Conservation (phyloP, 306 rosid genomes). For the Lathyrus aphaca region DNA sequence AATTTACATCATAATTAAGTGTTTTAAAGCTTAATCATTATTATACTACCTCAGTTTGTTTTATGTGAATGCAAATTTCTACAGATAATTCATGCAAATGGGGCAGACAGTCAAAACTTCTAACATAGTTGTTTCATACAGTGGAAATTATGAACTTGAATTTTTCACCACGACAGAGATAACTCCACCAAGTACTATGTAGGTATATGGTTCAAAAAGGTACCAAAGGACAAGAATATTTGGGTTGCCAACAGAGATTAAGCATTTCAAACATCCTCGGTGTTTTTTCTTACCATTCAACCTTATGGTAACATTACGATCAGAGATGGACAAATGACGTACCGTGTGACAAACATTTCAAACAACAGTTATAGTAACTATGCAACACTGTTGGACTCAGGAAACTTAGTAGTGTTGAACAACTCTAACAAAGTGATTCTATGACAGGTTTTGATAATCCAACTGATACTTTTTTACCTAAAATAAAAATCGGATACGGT, state of each 20-base stretch:
- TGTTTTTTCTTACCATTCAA: background rate
- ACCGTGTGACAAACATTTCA: background rate
- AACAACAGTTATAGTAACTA: background rate
- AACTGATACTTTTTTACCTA: background rate
- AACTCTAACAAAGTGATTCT: background rate
- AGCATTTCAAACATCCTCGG: background rate
- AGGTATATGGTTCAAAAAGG: constrained; percentile 21
- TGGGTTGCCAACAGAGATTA: constrained; percentile 37
- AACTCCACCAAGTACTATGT: constrained; percentile 35
- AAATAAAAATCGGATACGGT: background rate
- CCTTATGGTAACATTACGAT: constrained; percentile 21
- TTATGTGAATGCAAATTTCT: background rate
- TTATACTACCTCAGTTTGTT: background rate
- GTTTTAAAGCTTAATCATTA: too few species aligned
- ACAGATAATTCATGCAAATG: background rate
- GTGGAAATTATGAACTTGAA: constrained; percentile 17
- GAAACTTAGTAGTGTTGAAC: constrained; percentile 29
- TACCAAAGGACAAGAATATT: constrained; percentile 1
- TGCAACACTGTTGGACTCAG: constrained; percentile 34
- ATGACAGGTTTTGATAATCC: constrained; percentile 39
- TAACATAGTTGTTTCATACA: background rate
- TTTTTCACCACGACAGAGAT: background rate
- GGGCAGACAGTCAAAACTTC: constrained; percentile 9
- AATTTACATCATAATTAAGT: too few species aligned
- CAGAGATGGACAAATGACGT: background rate